Evolutionary conservation across 192 early-diverging fungal genomes (phyloP).

Genomic region (Borealophlyctis nickersoniae): DNA sequence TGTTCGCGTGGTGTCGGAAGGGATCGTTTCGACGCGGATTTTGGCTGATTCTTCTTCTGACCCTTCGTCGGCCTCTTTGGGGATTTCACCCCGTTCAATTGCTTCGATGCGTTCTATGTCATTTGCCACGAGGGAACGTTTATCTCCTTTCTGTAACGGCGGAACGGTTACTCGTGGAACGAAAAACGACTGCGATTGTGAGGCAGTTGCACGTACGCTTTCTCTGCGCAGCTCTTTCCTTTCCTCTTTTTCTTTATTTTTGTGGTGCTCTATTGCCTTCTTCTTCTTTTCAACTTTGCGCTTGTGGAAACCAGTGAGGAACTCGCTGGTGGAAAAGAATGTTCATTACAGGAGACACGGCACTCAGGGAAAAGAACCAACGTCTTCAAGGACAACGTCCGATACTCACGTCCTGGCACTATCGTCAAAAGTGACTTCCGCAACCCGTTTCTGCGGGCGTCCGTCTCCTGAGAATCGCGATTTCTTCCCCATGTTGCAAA

Average conservation of each 20-base stretch:
- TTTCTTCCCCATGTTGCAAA: too few species aligned
- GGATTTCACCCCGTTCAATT: neutral
- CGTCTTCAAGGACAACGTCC: too few species aligned
- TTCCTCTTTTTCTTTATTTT: constrained; percentile 24
- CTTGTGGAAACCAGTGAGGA: constrained; percentile 50
- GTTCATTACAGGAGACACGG: too few species aligned
- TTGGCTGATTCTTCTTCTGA: constrained; percentile 4
- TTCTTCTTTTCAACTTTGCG: constrained; percentile 43
- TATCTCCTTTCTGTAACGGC: constrained; percentile 20
- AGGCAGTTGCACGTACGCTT: constrained; percentile 25
- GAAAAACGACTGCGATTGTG: neutral
- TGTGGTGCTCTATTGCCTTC: constrained; percentile 24
- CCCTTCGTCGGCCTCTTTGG: constrained; percentile 1
- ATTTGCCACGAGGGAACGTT: constrained; percentile 15
- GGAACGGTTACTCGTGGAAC: too few species aligned
- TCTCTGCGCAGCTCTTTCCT: constrained; percentile 32
- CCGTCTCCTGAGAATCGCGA: too few species aligned
- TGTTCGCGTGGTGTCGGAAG: constrained; percentile 15
- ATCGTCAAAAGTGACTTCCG: constrained; percentile 21
- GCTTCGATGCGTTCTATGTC: constrained; percentile 29
- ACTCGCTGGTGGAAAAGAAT: constrained; percentile 37
- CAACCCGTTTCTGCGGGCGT: neutral
- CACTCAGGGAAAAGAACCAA: too few species aligned
- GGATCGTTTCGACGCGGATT: constrained; percentile 8
- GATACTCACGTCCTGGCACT: constrained; percentile 15